Conservation (phyloP, 2,329 filamentous ascomycete genomes). For the Calonectria montana region DNA sequence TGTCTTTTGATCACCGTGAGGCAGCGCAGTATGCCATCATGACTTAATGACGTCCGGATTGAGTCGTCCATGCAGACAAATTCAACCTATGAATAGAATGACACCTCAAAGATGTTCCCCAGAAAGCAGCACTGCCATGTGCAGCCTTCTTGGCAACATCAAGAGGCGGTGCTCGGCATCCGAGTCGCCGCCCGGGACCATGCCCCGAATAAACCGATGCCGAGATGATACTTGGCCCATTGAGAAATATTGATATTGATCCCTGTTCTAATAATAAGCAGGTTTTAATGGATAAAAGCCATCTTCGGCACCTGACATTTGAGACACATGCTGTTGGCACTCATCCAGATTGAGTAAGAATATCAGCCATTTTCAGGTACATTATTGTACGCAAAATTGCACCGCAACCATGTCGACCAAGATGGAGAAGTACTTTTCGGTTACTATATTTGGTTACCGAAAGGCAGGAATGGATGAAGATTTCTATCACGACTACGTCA, state of each 20-base stretch:
- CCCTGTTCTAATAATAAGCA: neutral
- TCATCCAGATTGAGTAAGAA: neutral
- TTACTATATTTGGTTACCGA: conserved; percentile 40
- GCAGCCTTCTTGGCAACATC: conserved; percentile 22
- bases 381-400: neutral
- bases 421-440: conserved; percentile 26
- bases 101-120: neutral
- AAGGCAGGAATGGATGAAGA: conserved; percentile 35
- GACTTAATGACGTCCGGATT: neutral
- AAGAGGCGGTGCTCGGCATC: conserved; percentile 32
- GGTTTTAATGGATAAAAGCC: conserved; percentile 20
- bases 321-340: neutral
- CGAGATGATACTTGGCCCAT: neutral
- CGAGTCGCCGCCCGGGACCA: conserved; percentile 33
- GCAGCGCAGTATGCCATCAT: neutral
- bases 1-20: neutral
- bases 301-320: neutral
- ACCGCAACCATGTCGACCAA: conserved; percentile 10
- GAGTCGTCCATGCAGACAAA: conserved; percentile 13
- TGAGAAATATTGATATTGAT: neutral
- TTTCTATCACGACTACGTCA: conserved; percentile 37
- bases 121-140: conserved; percentile 16
- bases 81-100: neutral
- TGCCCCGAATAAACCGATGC: neutral
- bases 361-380: neutral